phyloP scores from a whole-genome alignment of 768 basidiomycete species.

The Phanerochaete sordida region DNA sequence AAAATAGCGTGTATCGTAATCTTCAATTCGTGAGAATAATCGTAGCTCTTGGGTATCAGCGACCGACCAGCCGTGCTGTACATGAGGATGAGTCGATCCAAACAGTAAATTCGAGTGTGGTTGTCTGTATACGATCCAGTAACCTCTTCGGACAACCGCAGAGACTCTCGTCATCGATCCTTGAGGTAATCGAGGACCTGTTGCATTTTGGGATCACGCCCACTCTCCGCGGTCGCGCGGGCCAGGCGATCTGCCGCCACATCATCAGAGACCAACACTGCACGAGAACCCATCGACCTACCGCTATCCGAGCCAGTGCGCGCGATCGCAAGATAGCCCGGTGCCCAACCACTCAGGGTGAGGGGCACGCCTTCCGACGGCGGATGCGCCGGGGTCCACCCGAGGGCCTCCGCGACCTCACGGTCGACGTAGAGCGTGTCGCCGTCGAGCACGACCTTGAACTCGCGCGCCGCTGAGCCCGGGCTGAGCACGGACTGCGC shows the following conservation, averaged over 20 bases:
- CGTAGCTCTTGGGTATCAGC: too few relatives aligned
- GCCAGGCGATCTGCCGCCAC: slow-evolving; percentile 2
- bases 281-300: neutral
- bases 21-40: too few relatives aligned
- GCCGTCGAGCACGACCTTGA: slow-evolving; percentile 20
- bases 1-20: too few relatives aligned
- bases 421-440: slow-evolving; percentile 19
- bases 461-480: slow-evolving; percentile 4
- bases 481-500: neutral
- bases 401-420: slow-evolving; percentile 17
- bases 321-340: slow-evolving; percentile 6
- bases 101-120: too few relatives aligned
- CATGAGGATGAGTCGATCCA: too few relatives aligned
- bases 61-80: too few relatives aligned
- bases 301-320: slow-evolving; percentile 3
- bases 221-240: slow-evolving; percentile 10
- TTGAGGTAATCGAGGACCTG: slow-evolving; percentile 8
- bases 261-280: neutral
- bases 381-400: slow-evolving; percentile 8
- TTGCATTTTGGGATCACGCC: slow-evolving; percentile 6
- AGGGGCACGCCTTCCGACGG: neutral
- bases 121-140: too few relatives aligned
- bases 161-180: slow-evolving; percentile 11
- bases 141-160: too few relatives aligned
- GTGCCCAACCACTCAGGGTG: slow-evolving; percentile 6